phyloP scores from a whole-genome alignment of 2,329 filamentous ascomycete species.

The Cryphonectria radicalis region DNA sequence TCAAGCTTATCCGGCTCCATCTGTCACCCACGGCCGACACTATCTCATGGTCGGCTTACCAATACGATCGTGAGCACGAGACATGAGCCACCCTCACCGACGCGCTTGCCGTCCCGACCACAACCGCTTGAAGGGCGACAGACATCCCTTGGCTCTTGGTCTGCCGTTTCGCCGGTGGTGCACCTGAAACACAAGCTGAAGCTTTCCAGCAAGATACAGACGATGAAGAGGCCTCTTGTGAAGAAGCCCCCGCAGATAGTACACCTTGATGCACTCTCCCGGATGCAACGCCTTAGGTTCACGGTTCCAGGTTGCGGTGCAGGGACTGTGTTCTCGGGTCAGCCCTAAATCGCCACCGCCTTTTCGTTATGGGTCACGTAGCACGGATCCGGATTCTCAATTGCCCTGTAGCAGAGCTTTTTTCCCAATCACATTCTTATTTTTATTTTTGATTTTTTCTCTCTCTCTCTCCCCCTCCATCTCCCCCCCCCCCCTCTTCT shows the following conservation, averaged over 20 bases:
- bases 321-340: conserved; percentile 7
- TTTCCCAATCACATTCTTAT: neutral
- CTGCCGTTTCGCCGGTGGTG: neutral
- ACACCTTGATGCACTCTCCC: conserved; percentile 8
- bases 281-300: conserved; percentile 12
- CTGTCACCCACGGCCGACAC: neutral
- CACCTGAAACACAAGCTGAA: conserved; percentile 21
- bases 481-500: too few relatives aligned
- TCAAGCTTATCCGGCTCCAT: neutral
- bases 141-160: neutral
- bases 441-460: neutral
- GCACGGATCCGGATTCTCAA: conserved; percentile 2
- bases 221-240: conserved; percentile 26
- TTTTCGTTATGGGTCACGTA: conserved; percentile 10
- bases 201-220: neutral
- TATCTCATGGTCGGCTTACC: conserved; percentile 10
- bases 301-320: conserved; percentile 13
- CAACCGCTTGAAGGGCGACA: neutral
- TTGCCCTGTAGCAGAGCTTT: neutral
- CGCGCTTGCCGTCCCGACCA: neutral
- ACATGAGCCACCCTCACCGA: conserved; percentile 19
- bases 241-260: conserved; percentile 13
- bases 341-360: conserved; percentile 29
- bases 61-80: conserved; percentile 7
- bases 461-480: too few relatives aligned